A percentile compares a stretch with the other conserved stretches of the same genome.
Evolutionary conservation across 78 protist genomes (phyloP).

Genomic region (Neovahlkampfia damariscottae): DNA sequence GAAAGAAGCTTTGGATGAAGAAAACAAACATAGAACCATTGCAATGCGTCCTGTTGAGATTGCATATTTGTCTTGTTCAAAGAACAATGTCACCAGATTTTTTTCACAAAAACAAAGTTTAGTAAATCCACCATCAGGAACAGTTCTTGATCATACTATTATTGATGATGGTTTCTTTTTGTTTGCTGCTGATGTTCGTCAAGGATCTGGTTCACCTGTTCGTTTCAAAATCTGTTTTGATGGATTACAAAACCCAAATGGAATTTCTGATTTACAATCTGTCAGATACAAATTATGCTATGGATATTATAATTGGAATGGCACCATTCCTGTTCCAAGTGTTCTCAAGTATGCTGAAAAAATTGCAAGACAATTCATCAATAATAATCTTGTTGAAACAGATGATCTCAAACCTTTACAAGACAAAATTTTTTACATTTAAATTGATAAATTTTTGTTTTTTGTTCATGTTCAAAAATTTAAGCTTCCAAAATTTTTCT

Average conservation of each 20-base stretch:
- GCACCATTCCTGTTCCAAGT: background rate
- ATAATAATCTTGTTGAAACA: too few species aligned
- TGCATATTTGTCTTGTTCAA: background rate
- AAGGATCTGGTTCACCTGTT: background rate
- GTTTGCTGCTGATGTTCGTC: background rate
- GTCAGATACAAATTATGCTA: background rate
- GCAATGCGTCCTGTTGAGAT: background rate
- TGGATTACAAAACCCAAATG: background rate
- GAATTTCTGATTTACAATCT: background rate
- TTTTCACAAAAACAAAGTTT: background rate
- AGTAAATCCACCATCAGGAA: background rate
- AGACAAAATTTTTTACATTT: too few species aligned
- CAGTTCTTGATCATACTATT: background rate
- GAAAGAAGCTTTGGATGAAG: too few species aligned
- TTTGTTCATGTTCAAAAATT: too few species aligned
- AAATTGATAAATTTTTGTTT: too few species aligned
- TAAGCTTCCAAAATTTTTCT: too few species aligned
- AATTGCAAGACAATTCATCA: too few species aligned
- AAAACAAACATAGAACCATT: too few species aligned
- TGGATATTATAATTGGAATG: background rate
- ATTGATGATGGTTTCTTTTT: background rate
- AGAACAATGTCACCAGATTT: background rate
- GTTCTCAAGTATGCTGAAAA: background rate
- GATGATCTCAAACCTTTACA: too few species aligned
- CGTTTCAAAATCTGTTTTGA: too few species aligned